Evolutionary conservation across 2,329 filamentous ascomycete genomes (phyloP).

Genomic region (Paraphaeosphaeria sporulosa): DNA sequence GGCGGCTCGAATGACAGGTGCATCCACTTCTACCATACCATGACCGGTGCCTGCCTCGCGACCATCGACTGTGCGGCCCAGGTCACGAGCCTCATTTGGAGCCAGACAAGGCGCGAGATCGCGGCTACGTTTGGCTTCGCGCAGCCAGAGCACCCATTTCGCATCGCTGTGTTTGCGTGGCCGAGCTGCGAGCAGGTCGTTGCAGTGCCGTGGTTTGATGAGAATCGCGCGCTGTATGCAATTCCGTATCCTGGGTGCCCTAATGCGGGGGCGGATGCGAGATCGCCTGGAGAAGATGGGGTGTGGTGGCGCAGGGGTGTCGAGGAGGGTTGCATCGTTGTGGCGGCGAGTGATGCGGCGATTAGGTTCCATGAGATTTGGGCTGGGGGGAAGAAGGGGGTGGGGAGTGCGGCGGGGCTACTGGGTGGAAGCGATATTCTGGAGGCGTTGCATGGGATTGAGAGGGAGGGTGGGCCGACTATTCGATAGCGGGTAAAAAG

Average conservation of each 20-base stretch:
- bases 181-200: conserved; percentile 87
- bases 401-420: conserved; percentile 48
- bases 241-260: conserved; percentile 79
- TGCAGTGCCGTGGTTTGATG: conserved; percentile 82
- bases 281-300: conserved; percentile 59
- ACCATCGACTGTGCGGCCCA: conserved; percentile 93
- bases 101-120: conserved; percentile 83
- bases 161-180: conserved; percentile 95
- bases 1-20: conserved; percentile 94
- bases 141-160: conserved; percentile 85
- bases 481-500: conserved; percentile 44
- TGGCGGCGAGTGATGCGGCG: conserved; percentile 89
- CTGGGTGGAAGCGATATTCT: conserved; percentile 86
- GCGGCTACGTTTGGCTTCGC: conserved; percentile 93
- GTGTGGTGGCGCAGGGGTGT: conserved; percentile 63
- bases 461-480: conserved; percentile 63
- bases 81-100: conserved; percentile 93
- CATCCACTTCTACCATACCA: conserved; percentile 93
- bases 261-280: conserved; percentile 33
- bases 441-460: conserved; percentile 80
- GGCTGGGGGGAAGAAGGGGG: conserved; percentile 69
- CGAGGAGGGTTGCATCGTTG: conserved; percentile 83
- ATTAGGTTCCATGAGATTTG: conserved; percentile 97
- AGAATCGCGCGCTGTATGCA: conserved; percentile 84
- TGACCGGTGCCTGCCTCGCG: conserved; percentile 81